Evolutionary conservation across 148 eudicot genomes (phyloP), one percentile per base, ranked within the genome.

Genomic region (Mesembryanthemum crystallinum): DNA sequence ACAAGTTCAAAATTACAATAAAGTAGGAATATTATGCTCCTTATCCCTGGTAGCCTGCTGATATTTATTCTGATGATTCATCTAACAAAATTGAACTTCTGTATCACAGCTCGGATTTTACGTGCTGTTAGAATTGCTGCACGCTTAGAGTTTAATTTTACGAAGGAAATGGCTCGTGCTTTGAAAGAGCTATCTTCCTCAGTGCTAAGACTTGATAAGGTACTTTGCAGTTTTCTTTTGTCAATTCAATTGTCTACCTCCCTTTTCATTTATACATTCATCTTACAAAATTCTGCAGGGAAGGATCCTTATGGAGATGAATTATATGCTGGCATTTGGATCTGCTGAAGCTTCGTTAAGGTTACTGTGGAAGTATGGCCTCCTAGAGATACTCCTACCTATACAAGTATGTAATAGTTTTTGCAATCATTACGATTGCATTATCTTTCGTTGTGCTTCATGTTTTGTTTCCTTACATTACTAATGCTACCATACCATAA

Each of bases 311-410:
- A 80, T 75, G 83, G 83, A 80, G 54, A 55, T 80, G 79, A 80
- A 80, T 47, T 80, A 80, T 57, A 80, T 80, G 79, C 72, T 80
- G 74, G 83, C 83, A 39, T 80, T 37, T 57, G 83, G 83, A 64
- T 76, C 83, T 23, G 83, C 83, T 55, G 83, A 80, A 64, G 72
- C 83, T 75, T 80, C 83, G 54, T 42, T 80, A 61, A 76, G 83
- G 29, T 75, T 80, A 71, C 35, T 80, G 18, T 80, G 83, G 83
- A 80, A 75, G 75, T 80, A 80, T 75, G 83, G 83, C 52, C 79
- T 80, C 29, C 58, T 80, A 45, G 83, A 80, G 65, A 70, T 80
- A 80, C 79, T 80, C n/a, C 64, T 80, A 27, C 83, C 83, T 42
- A 24, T 80, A 64, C 83, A 80, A 76, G 83, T 80, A 80, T 29